A percentile compares a stretch with the other conserved stretches of the same genome.
Conservation (phyloP, 176 grass and related monocot genomes). For the Ensete glaucum region DNA sequence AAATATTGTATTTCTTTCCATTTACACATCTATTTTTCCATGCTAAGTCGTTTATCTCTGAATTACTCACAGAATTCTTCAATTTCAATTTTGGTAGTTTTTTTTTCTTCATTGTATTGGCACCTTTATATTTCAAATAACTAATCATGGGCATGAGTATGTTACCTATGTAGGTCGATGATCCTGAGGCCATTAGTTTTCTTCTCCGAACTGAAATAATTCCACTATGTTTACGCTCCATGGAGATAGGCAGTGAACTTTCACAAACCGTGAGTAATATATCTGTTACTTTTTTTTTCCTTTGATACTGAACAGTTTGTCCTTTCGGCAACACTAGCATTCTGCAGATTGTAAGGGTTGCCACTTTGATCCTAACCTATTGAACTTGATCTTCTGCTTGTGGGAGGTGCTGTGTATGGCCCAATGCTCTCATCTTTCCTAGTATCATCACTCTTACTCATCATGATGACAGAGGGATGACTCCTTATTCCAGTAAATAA, state of each 20-base stretch:
- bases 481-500: too few species aligned
- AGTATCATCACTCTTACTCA: too few species aligned
- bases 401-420: too few species aligned
- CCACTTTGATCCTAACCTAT: too few species aligned
- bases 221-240: conserved; percentile 67
- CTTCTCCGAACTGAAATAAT: conserved; percentile 75
- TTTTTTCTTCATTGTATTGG: too few species aligned
- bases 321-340: neutral
- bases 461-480: too few species aligned
- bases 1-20: too few species aligned
- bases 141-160: neutral
- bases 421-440: too few species aligned
- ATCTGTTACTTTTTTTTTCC: neutral
- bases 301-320: neutral
- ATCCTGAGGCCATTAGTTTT: conserved; percentile 59
- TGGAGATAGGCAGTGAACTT: conserved; percentile 87
- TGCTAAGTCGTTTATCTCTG: too few species aligned
- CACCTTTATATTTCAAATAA: neutral
- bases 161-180: conserved; percentile 57
- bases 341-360: neutral
- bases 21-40: too few species aligned
- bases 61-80: too few species aligned
- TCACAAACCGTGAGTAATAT: conserved; percentile 61
- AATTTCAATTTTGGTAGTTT: too few species aligned
- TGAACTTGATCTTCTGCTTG: neutral